Percentiles rank a stretch among this genome's conserved stretches.
Evolutionary conservation across 1,284 basidiomycete genomes (phyloP).

Genomic region (Ceratobasidium sp.): DNA sequence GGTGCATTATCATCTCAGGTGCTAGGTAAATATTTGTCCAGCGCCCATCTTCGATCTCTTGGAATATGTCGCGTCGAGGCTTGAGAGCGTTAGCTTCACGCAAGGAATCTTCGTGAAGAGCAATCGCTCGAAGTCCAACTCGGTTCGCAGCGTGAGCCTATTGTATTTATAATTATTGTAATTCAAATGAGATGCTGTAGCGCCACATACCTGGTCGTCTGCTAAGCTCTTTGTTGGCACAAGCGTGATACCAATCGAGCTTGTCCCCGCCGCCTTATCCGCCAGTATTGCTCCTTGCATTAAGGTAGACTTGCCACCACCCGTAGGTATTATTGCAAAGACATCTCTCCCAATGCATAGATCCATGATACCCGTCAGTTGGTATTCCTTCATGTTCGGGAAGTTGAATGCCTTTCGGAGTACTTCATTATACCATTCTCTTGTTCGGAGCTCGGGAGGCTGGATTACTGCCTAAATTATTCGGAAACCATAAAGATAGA

Average conservation of each 20-base stretch:
- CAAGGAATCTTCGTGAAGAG: background rate
- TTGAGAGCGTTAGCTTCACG: background rate
- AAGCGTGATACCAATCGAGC: background rate
- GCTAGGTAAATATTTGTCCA: background rate
- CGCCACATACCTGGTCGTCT: constrained; percentile 6
- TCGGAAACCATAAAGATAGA: too few relatives aligned
- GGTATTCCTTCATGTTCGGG: background rate
- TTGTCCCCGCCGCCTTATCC: background rate
- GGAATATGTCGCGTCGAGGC: background rate
- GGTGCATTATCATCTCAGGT: background rate
- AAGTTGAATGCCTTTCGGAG: background rate
- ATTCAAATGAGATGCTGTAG: too few relatives aligned
- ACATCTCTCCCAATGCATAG: background rate
- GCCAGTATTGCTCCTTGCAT: background rate
- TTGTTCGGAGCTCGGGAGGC: too few relatives aligned
- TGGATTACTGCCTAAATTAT: too few relatives aligned
- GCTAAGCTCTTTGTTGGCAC: background rate
- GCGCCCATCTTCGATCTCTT: background rate
- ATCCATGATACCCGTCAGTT: background rate
- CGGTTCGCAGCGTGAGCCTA: background rate
- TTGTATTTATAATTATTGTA: too few relatives aligned
- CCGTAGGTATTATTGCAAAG: background rate
- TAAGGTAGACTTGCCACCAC: constrained; percentile 2
- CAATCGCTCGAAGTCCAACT: background rate
- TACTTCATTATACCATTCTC: background rate